Conservation (phyloP, 2,329 filamentous ascomycete genomes). For the Sordariomycetes sp. region DNA sequence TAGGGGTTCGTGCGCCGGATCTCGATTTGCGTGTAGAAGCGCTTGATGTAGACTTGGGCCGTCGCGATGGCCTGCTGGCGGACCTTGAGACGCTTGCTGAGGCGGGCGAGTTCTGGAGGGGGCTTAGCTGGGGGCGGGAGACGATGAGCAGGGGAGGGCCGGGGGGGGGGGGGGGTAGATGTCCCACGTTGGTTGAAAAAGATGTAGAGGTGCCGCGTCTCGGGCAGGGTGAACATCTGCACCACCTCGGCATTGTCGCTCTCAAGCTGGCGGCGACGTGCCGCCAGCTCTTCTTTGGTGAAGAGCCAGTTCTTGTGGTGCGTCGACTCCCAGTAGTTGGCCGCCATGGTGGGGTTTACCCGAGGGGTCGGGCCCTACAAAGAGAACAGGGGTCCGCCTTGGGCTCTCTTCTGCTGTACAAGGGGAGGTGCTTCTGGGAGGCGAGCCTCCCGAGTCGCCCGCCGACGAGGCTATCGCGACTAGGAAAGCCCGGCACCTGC, state of each 20-base stretch:
- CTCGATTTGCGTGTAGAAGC: conserved; percentile 85
- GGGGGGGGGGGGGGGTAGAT: neutral
- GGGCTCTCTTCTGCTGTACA: neutral
- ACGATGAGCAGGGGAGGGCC: neutral
- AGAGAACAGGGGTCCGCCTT: neutral
- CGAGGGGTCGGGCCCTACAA: neutral
- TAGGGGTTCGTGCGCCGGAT: conserved; percentile 90
- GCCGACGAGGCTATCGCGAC: neutral
- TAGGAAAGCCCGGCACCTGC: neutral
- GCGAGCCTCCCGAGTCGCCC: neutral
- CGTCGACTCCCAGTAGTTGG: conserved; percentile 94
- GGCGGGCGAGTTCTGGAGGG: conserved; percentile 58
- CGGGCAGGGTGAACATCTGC: conserved; percentile 70
- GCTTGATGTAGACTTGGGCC: conserved; percentile 85
- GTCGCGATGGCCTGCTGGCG: conserved; percentile 90
- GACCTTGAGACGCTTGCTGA: conserved; percentile 72
- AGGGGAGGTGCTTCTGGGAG: neutral
- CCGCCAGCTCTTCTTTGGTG: conserved; percentile 64
- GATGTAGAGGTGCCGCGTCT: conserved; percentile 70
- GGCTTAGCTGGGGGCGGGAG: neutral
- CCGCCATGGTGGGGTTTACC: conserved; percentile 51
- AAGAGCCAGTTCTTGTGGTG: conserved; percentile 88
- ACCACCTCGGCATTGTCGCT: conserved; percentile 63
- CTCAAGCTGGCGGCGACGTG: conserved; percentile 63
- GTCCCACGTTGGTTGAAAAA: conserved; percentile 78